These are phyloP conservation scores for Arctium minus DNA, from an alignment of 129 eudicot genomes.

Conservation along the genomic window DNA sequence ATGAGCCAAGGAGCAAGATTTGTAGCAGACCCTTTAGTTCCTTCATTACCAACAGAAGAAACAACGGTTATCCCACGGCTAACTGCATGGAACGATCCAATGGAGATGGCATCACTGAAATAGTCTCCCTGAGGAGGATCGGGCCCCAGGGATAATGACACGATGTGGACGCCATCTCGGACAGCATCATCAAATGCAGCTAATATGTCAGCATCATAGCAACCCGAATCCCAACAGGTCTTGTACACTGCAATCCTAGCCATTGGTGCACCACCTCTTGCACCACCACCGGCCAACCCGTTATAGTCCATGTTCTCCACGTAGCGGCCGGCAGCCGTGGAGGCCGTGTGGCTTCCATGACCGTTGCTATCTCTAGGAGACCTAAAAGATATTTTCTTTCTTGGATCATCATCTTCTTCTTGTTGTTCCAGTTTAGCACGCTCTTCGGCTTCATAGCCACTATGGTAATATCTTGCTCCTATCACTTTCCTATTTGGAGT, in stretches of 20 bases:
- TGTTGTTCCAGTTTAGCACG: constrained; percentile 16
- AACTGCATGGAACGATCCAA: constrained; percentile 83
- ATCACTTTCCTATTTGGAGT: constrained; percentile 62
- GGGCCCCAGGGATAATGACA: constrained; percentile 70
- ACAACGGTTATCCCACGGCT: constrained; percentile 77
- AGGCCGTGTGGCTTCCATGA: constrained; percentile 90
- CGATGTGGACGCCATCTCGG: constrained; percentile 72
- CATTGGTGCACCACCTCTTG: constrained; percentile 89
- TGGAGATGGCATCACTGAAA: constrained; percentile 74
- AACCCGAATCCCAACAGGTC: constrained; percentile 84
- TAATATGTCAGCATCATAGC: constrained; percentile 75
- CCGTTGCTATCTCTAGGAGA: constrained; percentile 80
- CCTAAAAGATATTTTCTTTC: constrained; percentile 38
- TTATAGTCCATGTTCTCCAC: constrained; percentile 63
- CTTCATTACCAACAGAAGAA: constrained; percentile 80
- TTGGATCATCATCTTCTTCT: constrained; percentile 35
- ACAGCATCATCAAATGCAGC: constrained; percentile 94
- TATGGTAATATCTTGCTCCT: constrained; percentile 77
- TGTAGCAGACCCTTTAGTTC: constrained; percentile 56
- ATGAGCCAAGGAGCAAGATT: constrained; percentile 91
- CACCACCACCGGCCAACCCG: constrained; percentile 73
- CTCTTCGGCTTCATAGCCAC: constrained; percentile 65
- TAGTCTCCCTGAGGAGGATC: constrained; percentile 85
- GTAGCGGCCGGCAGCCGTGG: constrained; percentile 79
- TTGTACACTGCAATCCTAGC: constrained; percentile 88